phyloP scores from a whole-genome alignment of 208 protist species.

The Novymonas esmeraldas region DNA sequence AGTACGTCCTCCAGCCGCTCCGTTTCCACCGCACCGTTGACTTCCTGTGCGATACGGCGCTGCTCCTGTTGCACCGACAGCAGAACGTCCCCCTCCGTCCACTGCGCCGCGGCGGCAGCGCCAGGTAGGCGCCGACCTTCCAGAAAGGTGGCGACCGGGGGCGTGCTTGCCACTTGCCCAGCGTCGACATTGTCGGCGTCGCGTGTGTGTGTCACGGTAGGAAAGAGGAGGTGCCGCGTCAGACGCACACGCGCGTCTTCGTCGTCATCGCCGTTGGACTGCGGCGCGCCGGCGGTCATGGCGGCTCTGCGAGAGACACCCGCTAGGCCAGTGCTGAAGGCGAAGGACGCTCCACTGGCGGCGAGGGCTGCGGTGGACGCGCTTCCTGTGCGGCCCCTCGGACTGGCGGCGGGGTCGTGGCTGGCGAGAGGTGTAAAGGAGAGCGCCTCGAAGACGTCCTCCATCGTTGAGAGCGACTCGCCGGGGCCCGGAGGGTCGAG shows the following conservation, averaged over 20 bases:
- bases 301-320: neutral
- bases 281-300: neutral
- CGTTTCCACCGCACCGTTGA: constrained; percentile 5
- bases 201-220: too few species aligned
- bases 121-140: constrained; percentile 22
- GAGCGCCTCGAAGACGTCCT: constrained; percentile 25
- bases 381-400: neutral
- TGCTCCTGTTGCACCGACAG: constrained; percentile 30
- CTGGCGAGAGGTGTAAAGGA: constrained; percentile 25
- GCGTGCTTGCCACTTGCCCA: too few species aligned
- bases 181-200: too few species aligned
- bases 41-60: constrained; percentile 26
- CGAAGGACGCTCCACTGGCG: neutral
- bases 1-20: constrained; percentile 34
- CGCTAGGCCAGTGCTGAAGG: neutral
- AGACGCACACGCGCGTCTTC: constrained; percentile 11
- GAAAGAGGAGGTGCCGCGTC: constrained; percentile 27
- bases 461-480: constrained; percentile 9
- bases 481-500: neutral
- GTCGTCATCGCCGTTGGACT: neutral
- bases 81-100: constrained; percentile 25
- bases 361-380: neutral
- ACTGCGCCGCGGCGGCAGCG: constrained; percentile 21
- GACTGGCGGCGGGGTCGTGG: constrained; percentile 1
- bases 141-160: constrained; percentile 16